Conservation (phyloP, 2,329 filamentous ascomycete genomes). For the Clonostachys chloroleuca region DNA sequence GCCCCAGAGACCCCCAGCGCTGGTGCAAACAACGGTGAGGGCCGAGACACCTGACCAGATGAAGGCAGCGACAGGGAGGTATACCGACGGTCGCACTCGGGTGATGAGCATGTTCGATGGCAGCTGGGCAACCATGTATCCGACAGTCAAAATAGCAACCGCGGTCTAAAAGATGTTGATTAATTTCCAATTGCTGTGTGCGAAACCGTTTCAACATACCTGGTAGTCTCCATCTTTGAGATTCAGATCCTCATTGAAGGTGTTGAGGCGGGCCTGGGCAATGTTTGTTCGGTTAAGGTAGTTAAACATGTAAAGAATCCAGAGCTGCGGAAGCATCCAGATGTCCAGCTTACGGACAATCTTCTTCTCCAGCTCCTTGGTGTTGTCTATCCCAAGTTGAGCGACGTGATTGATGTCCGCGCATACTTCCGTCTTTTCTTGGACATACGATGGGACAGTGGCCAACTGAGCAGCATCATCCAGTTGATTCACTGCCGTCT, state of each 20-base stretch:
- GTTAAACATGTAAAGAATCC: constrained; percentile 13
- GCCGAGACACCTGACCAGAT: constrained; percentile 33
- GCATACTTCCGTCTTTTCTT: constrained; percentile 1
- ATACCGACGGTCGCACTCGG: constrained; percentile 41
- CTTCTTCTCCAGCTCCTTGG: constrained; percentile 5
- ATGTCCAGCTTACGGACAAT: constrained; percentile 9
- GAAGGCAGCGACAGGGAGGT: constrained; percentile 43
- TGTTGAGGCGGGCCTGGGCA: constrained; percentile 4
- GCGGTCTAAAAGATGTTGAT: background rate
- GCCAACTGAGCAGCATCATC: too few species aligned
- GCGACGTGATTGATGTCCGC: constrained; percentile 2
- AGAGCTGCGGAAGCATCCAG: constrained; percentile 9
- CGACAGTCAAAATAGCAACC: constrained; percentile 3
- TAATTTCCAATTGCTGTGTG: background rate
- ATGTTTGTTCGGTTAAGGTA: constrained; percentile 11
- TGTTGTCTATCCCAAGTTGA: background rate
- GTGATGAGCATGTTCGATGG: constrained; percentile 45
- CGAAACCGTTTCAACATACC: background rate
- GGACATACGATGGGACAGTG: background rate
- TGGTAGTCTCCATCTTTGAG: constrained; percentile 3
- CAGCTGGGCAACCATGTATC: constrained; percentile 27
- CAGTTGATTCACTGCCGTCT: too few species aligned
- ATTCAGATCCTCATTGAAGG: constrained; percentile 1
- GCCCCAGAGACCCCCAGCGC: constrained; percentile 39
- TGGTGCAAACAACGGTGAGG: constrained; percentile 41